Percentiles rank a stretch among this genome's conserved stretches.
Conservation (phyloP, 2,329 filamentous ascomycete genomes). For the Pestalotiopsis sp. region DNA sequence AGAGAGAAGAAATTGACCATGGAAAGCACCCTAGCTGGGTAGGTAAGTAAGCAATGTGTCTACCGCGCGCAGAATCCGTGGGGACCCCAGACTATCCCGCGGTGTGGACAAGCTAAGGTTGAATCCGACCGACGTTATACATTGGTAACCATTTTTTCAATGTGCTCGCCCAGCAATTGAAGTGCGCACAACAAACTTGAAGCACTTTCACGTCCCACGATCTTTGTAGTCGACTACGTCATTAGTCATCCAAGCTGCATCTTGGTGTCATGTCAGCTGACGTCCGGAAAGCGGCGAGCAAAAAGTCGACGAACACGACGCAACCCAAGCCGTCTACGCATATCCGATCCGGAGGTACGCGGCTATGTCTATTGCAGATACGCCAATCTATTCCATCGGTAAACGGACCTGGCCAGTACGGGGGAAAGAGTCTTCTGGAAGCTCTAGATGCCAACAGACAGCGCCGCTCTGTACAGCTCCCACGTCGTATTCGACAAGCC, state of each 20-base stretch:
- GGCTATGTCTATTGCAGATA: background rate
- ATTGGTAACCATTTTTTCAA: background rate
- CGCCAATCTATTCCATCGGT: background rate
- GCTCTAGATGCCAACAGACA: background rate
- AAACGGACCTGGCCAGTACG: background rate
- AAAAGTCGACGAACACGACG: background rate
- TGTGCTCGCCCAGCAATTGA: background rate
- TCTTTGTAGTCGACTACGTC: background rate
- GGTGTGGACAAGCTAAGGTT: background rate
- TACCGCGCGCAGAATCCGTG: background rate
- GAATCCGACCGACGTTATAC: background rate
- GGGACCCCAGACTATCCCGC: background rate
- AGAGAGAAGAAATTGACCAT: background rate
- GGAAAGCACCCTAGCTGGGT: background rate
- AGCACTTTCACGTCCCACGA: background rate
- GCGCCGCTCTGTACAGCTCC: background rate
- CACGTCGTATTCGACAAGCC: background rate
- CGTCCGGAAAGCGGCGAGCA: background rate
- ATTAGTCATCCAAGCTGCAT: background rate
- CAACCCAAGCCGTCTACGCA: background rate
- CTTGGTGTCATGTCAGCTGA: background rate
- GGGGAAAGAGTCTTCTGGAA: background rate
- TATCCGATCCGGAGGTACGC: background rate
- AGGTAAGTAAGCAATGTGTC: background rate
- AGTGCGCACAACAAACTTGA: background rate